Evolutionary conservation across 1,284 basidiomycete genomes (phyloP).

Genomic region (Melanopsichium pennsylvanicum): DNA sequence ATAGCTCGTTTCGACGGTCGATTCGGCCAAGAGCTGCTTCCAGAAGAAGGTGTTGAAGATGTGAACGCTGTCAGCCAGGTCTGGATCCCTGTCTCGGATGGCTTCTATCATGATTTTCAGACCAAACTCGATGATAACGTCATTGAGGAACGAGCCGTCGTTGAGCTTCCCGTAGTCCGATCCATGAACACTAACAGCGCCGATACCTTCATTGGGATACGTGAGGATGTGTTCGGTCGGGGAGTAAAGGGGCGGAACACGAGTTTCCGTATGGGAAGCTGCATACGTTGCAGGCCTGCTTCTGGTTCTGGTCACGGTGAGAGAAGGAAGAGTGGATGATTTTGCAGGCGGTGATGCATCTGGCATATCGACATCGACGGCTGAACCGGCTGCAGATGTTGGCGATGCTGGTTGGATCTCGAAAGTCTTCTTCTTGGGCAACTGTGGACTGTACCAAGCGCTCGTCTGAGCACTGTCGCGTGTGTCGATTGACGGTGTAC

Average conservation of each 20-base stretch:
- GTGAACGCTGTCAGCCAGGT: constrained; percentile 78
- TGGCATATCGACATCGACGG: constrained; percentile 6
- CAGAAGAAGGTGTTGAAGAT: constrained; percentile 98
- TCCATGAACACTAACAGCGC: constrained; percentile 44
- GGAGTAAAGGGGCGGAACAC: not conserved
- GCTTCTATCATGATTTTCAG: constrained; percentile 74
- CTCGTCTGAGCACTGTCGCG: not conserved
- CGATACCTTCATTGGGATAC: constrained; percentile 49
- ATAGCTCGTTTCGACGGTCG: constrained; percentile 71
- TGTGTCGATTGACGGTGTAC: not conserved
- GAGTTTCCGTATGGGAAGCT: constrained; percentile 3
- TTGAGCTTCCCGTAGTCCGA: constrained; percentile 50
- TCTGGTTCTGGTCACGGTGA: constrained; percentile 6
- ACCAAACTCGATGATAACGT: constrained; percentile 93
- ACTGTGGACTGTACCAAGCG: not conserved
- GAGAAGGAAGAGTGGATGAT: constrained; percentile 1
- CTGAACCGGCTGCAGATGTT: not conserved
- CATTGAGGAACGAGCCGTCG: constrained; percentile 73
- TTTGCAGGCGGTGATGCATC: not conserved
- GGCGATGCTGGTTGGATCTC: constrained; percentile 29
- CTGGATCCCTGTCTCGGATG: constrained; percentile 68
- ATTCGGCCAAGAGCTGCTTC: constrained; percentile 80
- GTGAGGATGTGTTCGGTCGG: constrained; percentile 29
- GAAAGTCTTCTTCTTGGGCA: constrained; percentile 15
- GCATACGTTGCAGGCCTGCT: not conserved